Evolutionary conservation across 1,284 basidiomycete genomes (phyloP).

Genomic region (Heterobasidion parviporum): DNA sequence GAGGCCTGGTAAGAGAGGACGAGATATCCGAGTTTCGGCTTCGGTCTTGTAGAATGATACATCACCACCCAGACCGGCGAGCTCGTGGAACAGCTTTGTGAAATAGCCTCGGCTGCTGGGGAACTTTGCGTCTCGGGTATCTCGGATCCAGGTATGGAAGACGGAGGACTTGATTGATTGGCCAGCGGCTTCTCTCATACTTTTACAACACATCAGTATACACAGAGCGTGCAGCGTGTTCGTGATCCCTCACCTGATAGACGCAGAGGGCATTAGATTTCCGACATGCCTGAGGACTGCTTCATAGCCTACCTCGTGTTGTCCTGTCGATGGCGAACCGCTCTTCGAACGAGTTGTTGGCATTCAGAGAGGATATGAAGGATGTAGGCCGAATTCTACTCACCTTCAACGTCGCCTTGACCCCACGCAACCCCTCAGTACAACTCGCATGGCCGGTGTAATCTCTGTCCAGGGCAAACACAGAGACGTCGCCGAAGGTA

Average conservation of each 20-base stretch:
- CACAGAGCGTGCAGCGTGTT: neutral
- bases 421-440: conserved; percentile 57
- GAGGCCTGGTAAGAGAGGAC: conserved; percentile 45
- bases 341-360: conserved; percentile 21
- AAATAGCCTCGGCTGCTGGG: conserved; percentile 57
- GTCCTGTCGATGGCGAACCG: conserved; percentile 35
- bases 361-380: neutral
- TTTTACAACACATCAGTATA: conserved; percentile 21
- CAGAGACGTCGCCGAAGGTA: conserved; percentile 52
- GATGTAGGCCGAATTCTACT: conserved; percentile 21
- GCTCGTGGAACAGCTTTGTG: conserved; percentile 61
- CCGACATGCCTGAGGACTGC: conserved; percentile 70
- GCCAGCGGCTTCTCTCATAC: conserved; percentile 78
- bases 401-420: conserved; percentile 61
- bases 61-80: conserved; percentile 73
- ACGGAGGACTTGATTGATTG: conserved; percentile 79
- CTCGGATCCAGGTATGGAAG: conserved; percentile 69
- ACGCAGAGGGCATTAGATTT: conserved; percentile 65
- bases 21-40: conserved; percentile 57
- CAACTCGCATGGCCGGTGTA: conserved; percentile 64
- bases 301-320: conserved; percentile 79
- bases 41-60: conserved; percentile 70
- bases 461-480: conserved; percentile 63
- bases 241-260: conserved; percentile 50
- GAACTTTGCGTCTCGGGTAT: conserved; percentile 76